Conservation (phyloP, 257 asterid genomes). For the Primulina tabacum region DNA sequence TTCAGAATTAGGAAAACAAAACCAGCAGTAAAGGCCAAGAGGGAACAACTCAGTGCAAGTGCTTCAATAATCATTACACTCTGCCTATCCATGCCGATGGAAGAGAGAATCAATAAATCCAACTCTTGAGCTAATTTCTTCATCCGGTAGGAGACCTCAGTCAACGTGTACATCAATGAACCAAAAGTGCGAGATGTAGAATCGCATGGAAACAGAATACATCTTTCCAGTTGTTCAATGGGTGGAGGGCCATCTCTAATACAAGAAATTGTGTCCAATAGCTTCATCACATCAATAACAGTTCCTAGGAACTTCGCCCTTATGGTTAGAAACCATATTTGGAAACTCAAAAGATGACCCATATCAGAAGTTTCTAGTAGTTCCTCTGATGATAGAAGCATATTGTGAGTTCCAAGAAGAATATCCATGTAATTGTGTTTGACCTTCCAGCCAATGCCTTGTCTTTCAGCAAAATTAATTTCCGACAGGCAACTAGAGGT, state of each 20-base stretch:
- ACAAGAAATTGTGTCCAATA: conserved; percentile 34
- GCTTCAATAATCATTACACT: conserved; percentile 52
- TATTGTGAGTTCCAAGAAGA: conserved; percentile 40
- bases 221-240: conserved; percentile 28
- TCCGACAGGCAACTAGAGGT: conserved; percentile 16
- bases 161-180: conserved; percentile 35
- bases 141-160: conserved; percentile 44
- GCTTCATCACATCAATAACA: conserved; percentile 42
- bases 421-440: conserved; percentile 31
- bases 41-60: conserved; percentile 71
- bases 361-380: conserved; percentile 43
- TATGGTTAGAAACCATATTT: conserved; percentile 67
- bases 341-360: conserved; percentile 46
- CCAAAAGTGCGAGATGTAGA: conserved; percentile 23
- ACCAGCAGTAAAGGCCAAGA: conserved; percentile 75
- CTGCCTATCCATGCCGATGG: conserved; percentile 54
- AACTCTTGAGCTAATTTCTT: conserved; percentile 58
- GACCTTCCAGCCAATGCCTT: conserved; percentile 25
- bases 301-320: conserved; percentile 51
- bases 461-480: conserved; percentile 22
- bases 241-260: conserved; percentile 27
- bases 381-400: conserved; percentile 42
- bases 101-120: conserved; percentile 57
- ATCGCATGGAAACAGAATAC: conserved; percentile 18
- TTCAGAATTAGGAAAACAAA: conserved; percentile 45